Base-by-base conservation (phyloP, 2,329 filamentous ascomycete genomes). In the Botrytis galanthina region DNA sequence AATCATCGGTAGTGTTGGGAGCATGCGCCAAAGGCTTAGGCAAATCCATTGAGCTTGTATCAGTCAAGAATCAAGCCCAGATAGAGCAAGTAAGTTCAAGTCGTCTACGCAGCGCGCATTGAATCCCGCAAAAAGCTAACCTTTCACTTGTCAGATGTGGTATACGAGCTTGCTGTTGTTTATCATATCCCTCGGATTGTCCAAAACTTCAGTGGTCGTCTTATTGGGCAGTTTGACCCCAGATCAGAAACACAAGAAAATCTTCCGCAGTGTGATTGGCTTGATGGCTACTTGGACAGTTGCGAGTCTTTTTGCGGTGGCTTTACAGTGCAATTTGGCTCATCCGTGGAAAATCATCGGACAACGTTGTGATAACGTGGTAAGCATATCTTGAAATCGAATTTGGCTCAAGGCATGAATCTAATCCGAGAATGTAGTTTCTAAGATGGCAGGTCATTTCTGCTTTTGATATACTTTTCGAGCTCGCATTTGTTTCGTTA, bases 211-310 rank as follows among this genome's bases (percentile, higher is more conserved):
- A 12, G 81, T 85, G 57, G 80, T 83, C 18, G 80, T 83, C 16
- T 82, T 86, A 16, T 82, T 85, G 66, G 79, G 84, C 37, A 84
- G 84, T 14, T 79, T 86, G n/a, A 85, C 84, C 5, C 84, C 84
- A 2, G 81, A 84, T 39, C 81, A 82, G 72, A 77, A 75, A 18
- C 85, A 86, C 75, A 81, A 80, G 75, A 77, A 76, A 3, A 81
- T 82, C 14, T 78, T 86, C 5, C 35, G 54, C 16, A 39, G n/a
- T 16, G 67, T 64, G 6, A 60, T 75, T 44, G 60, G 57, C 18
- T 79, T 75, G 8, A 75, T 80, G 0, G 83, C 82, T n/a, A 81
- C 81, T 7, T 76, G 80, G 48, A 83, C 84, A 78, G 74, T 82
- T 14, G 77, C 84, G 26, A 84, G 84, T 2, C 73, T 84, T 20